A percentile compares a stretch with the other conserved stretches of the same genome.
phyloP scores from a whole-genome alignment of 202 grass and related monocot genomes.

The Setaria italica region DNA sequence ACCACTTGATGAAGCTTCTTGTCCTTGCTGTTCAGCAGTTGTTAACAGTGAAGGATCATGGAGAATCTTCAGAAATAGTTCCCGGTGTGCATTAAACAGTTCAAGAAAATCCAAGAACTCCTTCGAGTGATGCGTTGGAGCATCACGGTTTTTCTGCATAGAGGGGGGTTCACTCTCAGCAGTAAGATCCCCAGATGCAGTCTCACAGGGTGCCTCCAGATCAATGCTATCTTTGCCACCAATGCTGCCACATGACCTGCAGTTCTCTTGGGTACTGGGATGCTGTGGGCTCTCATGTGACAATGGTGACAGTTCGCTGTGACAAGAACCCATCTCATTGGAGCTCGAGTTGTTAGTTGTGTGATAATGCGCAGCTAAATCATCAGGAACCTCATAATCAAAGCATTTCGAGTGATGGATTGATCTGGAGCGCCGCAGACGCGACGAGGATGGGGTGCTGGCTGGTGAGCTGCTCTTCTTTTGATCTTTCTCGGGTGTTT shows the following conservation, averaged over 20 bases:
- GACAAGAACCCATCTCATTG: constrained; percentile 37
- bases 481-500: constrained; percentile 55
- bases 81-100: constrained; percentile 73
- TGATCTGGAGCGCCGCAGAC: constrained; percentile 64
- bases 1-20: constrained; percentile 60
- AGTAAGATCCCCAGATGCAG: constrained; percentile 5
- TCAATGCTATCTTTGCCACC: constrained; percentile 36
- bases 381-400: constrained; percentile 60
- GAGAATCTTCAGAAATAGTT: constrained; percentile 82
- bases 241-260: constrained; percentile 42
- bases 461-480: constrained; percentile 57
- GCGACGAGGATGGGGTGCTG: constrained; percentile 54
- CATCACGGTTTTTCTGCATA: constrained; percentile 39
- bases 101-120: constrained; percentile 86
- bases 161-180: constrained; percentile 36
- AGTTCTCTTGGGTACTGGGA: constrained; percentile 21
- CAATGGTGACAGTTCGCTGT: constrained; percentile 9
- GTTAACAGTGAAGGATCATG: constrained; percentile 69
- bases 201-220: constrained; percentile 35
- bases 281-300: constrained; percentile 31
- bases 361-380: constrained; percentile 45
- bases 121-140: constrained; percentile 64
- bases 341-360: constrained; percentile 40
- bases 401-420: constrained; percentile 85
- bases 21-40: constrained; percentile 50